Percentiles rank a stretch among this genome's conserved stretches.
phyloP scores from a whole-genome alignment of 805 yeast species.

The Ogataea ganodermae region DNA sequence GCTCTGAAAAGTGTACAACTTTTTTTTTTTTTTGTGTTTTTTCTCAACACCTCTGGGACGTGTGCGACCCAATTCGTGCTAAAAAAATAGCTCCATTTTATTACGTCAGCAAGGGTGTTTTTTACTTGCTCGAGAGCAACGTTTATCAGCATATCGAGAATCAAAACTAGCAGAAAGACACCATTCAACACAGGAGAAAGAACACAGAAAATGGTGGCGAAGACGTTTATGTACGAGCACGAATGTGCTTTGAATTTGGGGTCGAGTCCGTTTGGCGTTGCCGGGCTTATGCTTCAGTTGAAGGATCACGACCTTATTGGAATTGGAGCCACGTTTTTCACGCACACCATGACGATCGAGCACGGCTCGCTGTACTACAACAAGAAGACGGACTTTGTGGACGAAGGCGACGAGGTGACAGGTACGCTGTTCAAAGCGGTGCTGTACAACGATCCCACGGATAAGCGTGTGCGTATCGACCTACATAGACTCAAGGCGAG shows the following conservation, averaged over 20 bases:
- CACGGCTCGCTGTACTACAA: constrained; percentile 19
- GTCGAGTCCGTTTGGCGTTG: constrained; percentile 17
- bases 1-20: not conserved
- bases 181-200: not conserved
- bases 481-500: constrained; percentile 16
- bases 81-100: no score
- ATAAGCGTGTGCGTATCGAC: constrained; percentile 16
- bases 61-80: not conserved
- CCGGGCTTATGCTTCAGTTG: constrained; percentile 14
- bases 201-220: constrained; percentile 14
- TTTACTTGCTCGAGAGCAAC: no score
- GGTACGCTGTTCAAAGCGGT: constrained; percentile 17
- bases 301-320: constrained; percentile 16
- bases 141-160: no score
- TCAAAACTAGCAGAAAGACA: not conserved
- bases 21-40: not conserved
- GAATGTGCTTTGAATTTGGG: constrained; percentile 13
- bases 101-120: not conserved
- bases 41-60: not conserved
- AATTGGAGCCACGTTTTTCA: constrained; percentile 15
- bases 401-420: constrained; percentile 3
- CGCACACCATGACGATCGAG: constrained; percentile 5
- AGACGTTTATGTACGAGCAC: constrained; percentile 17
- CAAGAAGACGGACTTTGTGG: constrained; percentile 14
- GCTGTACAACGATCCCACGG: constrained; percentile 15